phyloP scores from a whole-genome alignment of 441 rosid species.

The Daphne laureola region DNA sequence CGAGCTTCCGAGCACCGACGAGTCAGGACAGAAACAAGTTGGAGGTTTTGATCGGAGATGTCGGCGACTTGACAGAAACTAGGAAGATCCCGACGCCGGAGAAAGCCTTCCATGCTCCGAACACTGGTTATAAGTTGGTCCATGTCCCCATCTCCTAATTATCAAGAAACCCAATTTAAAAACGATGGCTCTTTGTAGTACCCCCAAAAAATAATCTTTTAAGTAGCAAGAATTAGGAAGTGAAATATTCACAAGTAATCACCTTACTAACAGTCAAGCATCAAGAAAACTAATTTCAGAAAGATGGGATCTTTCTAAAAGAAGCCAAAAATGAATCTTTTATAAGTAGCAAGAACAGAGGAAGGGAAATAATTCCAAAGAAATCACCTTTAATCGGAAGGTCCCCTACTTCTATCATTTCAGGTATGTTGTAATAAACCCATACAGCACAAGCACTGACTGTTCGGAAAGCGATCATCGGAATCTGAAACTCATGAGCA shows the following conservation, averaged over 20 bases:
- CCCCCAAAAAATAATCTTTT: no score
- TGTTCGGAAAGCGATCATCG: conserved; percentile 25
- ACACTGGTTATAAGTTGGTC: conserved; percentile 30
- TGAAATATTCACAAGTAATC: no score
- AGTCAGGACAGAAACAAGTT: conserved; percentile 6
- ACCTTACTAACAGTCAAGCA: no score
- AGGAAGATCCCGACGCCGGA: conserved; percentile 46
- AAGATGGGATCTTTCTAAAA: no score
- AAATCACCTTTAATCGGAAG: conserved; percentile 32
- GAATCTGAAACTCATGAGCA: conserved; percentile 20
- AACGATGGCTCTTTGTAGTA: no score
- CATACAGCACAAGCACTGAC: conserved; percentile 23
- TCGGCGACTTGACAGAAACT: conserved; percentile 26
- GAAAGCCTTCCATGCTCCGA: conserved; percentile 34
- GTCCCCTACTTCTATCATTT: conserved; percentile 26
- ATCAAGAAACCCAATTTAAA: no score
- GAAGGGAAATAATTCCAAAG: no score
- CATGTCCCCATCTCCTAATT: conserved; percentile 33
- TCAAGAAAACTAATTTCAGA: no score
- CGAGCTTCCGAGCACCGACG: conserved; percentile 7
- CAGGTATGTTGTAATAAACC: conserved; percentile 25
- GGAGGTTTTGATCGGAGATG: conserved; percentile 1
- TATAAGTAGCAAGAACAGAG: no score
- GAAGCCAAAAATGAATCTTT: no score
- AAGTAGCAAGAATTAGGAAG: no score